Base-by-base conservation (phyloP, 805 yeast species). In the Spathaspora passalidarum region DNA sequence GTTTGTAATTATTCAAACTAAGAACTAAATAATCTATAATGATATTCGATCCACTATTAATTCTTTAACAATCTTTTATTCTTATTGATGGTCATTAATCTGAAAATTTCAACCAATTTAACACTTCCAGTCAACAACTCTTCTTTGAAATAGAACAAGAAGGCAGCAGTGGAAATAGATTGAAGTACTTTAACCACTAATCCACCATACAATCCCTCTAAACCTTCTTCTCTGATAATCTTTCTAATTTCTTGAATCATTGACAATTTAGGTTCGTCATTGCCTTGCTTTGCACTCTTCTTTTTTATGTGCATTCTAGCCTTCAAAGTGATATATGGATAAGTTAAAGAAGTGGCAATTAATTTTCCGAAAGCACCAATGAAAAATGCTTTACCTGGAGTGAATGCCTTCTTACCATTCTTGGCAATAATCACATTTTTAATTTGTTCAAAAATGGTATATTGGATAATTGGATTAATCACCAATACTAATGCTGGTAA, bases 351-450 rank as follows among this genome's bases (percentile, higher is more conserved):
- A 10, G 97, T 91, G n/a, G 97, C 96, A 47, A 86, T 75, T 53
- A 91, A 75, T 68, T 91, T 91, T 20, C 96, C 95, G 37, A 91
- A 62, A 1, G 97, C 96, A 20, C 98, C 98, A 48, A 90, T 73
- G 51, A 86, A 66, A 58, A 91, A 87, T 4, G 96, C 96, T 66
- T 89, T 89, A 25, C 76, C 54, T 3, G 96, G 81, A 5, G 86
- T 78, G 49, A 86, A 67, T n/a, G 71, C 66, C 25, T 49, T 57
- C 44, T 67, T 61, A 43, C 82, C 80, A 37, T 80, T 76, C 34
- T 67, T 72, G 47, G 76, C 80, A 44, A 81, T 72, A 14, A 90
- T 73, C 16, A 75, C 55, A 54, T 86, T 88, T 60, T 85, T 84
- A 56, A 88, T 64, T 65, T 90, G 96, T 68, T 91, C 98, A 63